phyloP scores from a whole-genome alignment of 176 grass and related monocot genomes.

The Triticum monococcum region DNA sequence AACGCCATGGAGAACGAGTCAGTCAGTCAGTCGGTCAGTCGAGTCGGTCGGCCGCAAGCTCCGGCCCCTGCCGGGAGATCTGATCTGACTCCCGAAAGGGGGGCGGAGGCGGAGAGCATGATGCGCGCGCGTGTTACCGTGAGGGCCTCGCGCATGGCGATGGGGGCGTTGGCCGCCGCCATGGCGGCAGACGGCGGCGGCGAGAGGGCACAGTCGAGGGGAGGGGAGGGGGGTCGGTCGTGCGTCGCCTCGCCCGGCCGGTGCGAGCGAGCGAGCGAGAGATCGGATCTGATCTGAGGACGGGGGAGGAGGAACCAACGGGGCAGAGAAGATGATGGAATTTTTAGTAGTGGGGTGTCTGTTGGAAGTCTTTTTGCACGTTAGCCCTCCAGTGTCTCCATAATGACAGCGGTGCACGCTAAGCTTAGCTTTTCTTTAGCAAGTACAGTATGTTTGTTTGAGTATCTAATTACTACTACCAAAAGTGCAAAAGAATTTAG shows the following conservation, averaged over 20 bases:
- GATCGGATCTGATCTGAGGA: conserved; percentile 53
- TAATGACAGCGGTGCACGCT: neutral
- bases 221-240: neutral
- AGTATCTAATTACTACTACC: too few relatives aligned
- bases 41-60: neutral
- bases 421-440: neutral
- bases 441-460: too few relatives aligned
- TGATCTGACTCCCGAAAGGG: neutral
- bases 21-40: neutral
- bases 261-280: conserved; percentile 15
- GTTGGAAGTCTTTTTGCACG: neutral
- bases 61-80: neutral
- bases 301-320: neutral
- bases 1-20: neutral
- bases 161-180: conserved; percentile 95
- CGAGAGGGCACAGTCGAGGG: neutral
- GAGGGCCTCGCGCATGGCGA: conserved; percentile 90
- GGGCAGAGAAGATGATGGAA: neutral
- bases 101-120: neutral
- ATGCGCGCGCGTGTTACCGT: conserved; percentile 49
- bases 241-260: neutral
- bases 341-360: conserved; percentile 22
- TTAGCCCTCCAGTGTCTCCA: neutral
- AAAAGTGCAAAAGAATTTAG: too few relatives aligned
- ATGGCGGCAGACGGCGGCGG: conserved; percentile 48